Evolutionary conservation across 192 early-diverging fungal genomes (phyloP).

Genomic region (Podila epigama): DNA sequence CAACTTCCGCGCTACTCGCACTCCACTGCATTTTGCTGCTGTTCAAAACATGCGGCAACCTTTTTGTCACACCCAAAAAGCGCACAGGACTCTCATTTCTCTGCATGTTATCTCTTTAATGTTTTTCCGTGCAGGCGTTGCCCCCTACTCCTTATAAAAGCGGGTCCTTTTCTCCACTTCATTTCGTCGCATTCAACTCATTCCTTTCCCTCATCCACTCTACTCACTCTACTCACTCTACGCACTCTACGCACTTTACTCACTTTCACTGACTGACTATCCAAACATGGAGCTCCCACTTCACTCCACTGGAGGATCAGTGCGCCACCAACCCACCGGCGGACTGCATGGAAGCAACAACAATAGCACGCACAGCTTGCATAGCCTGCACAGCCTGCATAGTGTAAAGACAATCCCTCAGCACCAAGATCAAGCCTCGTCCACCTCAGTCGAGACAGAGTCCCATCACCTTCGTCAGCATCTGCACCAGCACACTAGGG

Average conservation of each 20-base stretch:
- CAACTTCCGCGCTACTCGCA: no score
- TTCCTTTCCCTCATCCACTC: not conserved
- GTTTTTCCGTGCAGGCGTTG: no score
- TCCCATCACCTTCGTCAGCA: no score
- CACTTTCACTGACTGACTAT: not conserved
- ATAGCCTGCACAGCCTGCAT: not conserved
- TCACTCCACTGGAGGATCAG: not conserved
- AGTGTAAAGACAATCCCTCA: no score
- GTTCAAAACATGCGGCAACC: no score
- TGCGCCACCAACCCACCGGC: not conserved
- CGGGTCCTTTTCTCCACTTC: no score
- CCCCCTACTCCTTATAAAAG: no score
- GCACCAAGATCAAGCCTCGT: not conserved
- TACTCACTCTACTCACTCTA: not conserved
- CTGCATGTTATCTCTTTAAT: no score
- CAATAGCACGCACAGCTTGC: not conserved
- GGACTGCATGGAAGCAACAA: not conserved
- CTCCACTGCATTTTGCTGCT: no score
- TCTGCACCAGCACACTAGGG: conserved; percentile 15
- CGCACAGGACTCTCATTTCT: no score
- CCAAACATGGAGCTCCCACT: conserved; percentile 2
- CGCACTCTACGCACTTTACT: not conserved
- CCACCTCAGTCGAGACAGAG: not conserved
- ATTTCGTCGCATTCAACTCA: not conserved
- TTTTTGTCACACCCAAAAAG: no score